Base-by-base conservation (phyloP, 2,329 filamentous ascomycete genomes). In the Penicillium paneum region DNA sequence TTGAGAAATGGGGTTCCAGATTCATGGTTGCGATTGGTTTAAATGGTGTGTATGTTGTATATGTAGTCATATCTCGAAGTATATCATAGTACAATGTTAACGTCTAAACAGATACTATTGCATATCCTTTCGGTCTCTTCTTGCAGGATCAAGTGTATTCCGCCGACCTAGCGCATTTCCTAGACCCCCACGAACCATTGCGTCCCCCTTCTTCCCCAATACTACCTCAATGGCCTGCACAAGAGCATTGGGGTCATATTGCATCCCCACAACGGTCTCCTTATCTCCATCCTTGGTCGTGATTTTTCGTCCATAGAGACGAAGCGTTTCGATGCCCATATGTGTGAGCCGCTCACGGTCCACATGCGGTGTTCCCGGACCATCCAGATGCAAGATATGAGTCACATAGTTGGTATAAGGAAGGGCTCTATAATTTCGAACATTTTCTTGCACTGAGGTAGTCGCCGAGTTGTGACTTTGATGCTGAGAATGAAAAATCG, bases 321-420 rank as follows among this genome's bases (percentile, higher is more conserved):
- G 81, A 13, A 95, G 82, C 15, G 86, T 85, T 64, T 91, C 87
- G 38, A 97, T 90, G 0, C 91, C 91, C 59, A 91, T 71, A 17
- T 74, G 72, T 3, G 74, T 74, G 40, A 97, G 77, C 51, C 80
- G 81, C 6, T 80, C 80, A 46, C 79, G 84, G 63, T 96, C 85
- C 1, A 96, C 87, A 3, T 70, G 76, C 0, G 92, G 92, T 21
- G 87, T 85, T 0, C 81, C 82, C 0, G 84, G 80, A 0, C 86
- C 87, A 39, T 92, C 88, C 0, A 96, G 74, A 67, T 96, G 88
- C 7, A 97, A 79, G 13, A 97, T 71, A 69, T 97, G 92, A 7
- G 88, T 95, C 3, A 97, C 86, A 65, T 94, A 96, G 3, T 76
- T 78, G 26, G 73, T 79, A 64, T 85, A 88, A 6, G 85, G 81